Percentiles rank a stretch among this genome's conserved stretches.
phyloP scores from a whole-genome alignment of 345 rosid species.

The Eucalyptus curtisii region DNA sequence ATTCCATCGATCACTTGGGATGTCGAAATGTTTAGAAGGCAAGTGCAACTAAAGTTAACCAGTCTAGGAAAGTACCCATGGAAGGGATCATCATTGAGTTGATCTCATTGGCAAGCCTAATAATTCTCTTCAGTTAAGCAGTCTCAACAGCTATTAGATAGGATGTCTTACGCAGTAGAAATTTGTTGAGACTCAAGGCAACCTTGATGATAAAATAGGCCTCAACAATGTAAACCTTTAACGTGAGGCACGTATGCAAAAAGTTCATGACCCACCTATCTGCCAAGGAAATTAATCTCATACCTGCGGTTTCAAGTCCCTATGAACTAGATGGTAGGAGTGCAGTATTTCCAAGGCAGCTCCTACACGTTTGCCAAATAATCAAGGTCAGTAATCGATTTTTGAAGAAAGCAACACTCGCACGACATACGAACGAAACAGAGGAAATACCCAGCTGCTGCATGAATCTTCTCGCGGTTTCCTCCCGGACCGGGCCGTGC shows the following conservation, averaged over 20 bases:
- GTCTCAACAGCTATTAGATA: not conserved
- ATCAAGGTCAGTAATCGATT: not conserved
- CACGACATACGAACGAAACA: not conserved
- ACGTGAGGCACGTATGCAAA: not conserved
- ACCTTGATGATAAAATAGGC: not conserved
- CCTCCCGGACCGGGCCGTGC: constrained; percentile 41
- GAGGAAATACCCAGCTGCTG: constrained; percentile 43
- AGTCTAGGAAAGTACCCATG: not conserved
- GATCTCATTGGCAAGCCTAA: not conserved
- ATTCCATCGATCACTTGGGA: not conserved
- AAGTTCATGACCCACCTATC: not conserved
- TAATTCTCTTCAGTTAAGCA: not conserved
- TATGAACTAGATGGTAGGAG: constrained; percentile 37
- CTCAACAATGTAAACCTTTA: not conserved
- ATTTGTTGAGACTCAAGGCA: not conserved
- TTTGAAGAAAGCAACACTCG: not conserved
- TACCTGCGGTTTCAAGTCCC: constrained; percentile 69
- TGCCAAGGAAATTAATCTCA: not conserved
- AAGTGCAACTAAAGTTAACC: not conserved
- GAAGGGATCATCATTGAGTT: not conserved
- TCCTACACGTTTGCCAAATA: constrained; percentile 16
- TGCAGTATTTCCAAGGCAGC: constrained; percentile 53
- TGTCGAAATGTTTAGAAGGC: not conserved
- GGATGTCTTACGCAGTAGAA: not conserved
- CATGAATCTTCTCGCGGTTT: constrained; percentile 38